These are phyloP conservation scores for Euphorbia peplus DNA, from an alignment of 345 rosid genomes.

Conservation along the genomic window DNA sequence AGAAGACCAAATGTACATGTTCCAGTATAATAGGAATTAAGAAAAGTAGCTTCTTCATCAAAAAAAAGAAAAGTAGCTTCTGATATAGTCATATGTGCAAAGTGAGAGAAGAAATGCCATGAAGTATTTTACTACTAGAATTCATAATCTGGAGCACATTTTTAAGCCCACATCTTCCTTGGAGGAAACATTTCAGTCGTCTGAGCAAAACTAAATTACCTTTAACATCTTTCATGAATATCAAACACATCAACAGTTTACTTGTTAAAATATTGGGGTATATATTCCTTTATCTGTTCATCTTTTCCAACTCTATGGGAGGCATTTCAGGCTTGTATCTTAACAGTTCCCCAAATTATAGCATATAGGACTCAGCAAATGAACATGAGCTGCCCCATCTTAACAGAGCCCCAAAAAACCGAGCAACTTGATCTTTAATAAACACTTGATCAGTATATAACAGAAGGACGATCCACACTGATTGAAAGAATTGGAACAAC, in stretches of 20 bases:
- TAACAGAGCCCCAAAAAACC: neutral
- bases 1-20: neutral
- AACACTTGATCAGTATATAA: neutral
- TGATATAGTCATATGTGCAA: too few species aligned
- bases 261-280: neutral
- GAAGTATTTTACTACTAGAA: neutral
- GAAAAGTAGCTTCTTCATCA: neutral
- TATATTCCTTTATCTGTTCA: neutral
- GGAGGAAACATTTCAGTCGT: neutral
- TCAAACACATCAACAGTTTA: constrained; percentile 1
- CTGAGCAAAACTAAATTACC: neutral
- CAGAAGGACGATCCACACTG: neutral
- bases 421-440: neutral
- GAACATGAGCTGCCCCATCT: neutral
- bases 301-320: neutral
- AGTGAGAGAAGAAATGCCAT: neutral
- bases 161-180: neutral
- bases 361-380: neutral
- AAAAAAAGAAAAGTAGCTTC: neutral
- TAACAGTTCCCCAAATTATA: neutral
- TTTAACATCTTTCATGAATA: neutral
- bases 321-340: neutral
- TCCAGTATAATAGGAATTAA: neutral
- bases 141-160: neutral
- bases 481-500: neutral